A percentile compares a stretch with the other conserved stretches of the same genome.
These are phyloP conservation scores for Musa schizocarpa DNA, from an alignment of 176 grass and related monocot species.

Conservation along the genomic window DNA sequence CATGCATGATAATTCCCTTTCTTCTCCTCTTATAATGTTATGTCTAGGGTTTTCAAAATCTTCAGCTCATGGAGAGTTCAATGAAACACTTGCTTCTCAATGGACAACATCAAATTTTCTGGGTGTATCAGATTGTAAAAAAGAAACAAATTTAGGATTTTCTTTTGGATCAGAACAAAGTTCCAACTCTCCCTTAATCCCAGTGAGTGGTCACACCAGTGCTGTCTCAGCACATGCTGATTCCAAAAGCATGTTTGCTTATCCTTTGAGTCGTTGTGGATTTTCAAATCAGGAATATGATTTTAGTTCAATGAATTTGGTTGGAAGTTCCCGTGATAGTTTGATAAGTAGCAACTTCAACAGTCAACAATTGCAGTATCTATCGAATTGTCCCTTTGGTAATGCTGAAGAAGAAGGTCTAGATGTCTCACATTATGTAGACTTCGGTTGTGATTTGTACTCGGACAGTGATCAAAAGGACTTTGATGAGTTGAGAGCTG, in stretches of 20 bases:
- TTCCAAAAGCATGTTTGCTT: too few relatives aligned
- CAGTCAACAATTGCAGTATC: conserved; percentile 23
- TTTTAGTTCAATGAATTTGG: neutral
- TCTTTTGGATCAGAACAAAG: conserved; percentile 5
- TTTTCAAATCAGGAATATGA: too few relatives aligned
- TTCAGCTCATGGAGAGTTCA: neutral
- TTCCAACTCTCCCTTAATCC: conserved; percentile 17
- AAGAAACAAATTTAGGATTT: conserved; percentile 15
- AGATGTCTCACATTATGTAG: conserved; percentile 13
- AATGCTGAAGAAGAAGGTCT: conserved; percentile 26
- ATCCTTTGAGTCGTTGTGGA: too few relatives aligned
- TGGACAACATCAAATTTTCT: neutral
- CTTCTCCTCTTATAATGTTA: neutral
- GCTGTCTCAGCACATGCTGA: too few relatives aligned
- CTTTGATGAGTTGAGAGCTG: conserved; percentile 23
- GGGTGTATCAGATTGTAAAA: conserved; percentile 23
- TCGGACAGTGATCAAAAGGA: conserved; percentile 26
- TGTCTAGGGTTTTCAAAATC: neutral
- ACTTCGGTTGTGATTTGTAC: conserved; percentile 23
- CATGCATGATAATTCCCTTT: neutral
- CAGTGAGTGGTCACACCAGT: conserved; percentile 21
- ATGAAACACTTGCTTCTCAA: conserved; percentile 25
- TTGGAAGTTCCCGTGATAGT: conserved; percentile 13
- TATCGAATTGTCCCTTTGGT: conserved; percentile 19
- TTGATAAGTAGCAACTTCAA: conserved; percentile 20